Evolutionary conservation across 2,329 filamentous ascomycete species (phyloP).

Genomic region (Colletotrichum sp.): DNA sequence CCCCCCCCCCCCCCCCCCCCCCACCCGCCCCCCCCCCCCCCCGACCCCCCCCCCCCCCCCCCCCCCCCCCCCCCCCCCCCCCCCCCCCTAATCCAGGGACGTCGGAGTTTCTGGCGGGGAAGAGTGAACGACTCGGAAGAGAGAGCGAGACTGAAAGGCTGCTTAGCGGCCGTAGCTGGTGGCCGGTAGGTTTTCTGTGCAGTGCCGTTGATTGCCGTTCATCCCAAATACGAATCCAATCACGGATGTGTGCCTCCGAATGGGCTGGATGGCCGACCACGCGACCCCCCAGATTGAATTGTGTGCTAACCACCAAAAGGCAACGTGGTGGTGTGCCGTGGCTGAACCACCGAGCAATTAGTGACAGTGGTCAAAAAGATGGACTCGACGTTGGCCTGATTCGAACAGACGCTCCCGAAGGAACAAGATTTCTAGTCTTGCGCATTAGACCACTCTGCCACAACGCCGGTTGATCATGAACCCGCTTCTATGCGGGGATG

Average conservation of each 20-base stretch:
- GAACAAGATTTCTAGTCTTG: conserved; percentile 22
- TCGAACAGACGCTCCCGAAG: conserved; percentile 22
- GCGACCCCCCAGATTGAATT: background rate
- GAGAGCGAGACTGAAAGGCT: background rate
- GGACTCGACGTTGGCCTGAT: conserved; percentile 15
- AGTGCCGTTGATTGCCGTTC: background rate
- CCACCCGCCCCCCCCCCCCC: too few relatives aligned
- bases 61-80: too few relatives aligned
- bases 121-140: background rate
- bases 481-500: background rate
- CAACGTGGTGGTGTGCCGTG: background rate
- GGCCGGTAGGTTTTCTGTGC: background rate
- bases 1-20: too few relatives aligned
- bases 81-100: background rate
- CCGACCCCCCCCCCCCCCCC: too few relatives aligned
- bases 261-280: background rate
- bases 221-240: background rate
- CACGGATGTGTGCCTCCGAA: background rate
- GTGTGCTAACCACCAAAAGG: background rate
- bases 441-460: conserved; percentile 22
- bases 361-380: background rate
- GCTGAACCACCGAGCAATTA: background rate
- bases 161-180: background rate
- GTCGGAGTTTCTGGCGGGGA: background rate
- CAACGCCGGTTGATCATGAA: background rate